A percentile compares a stretch with the other conserved stretches of the same genome.
Conservation (phyloP, 257 asterid genomes). For the Galeopsis tetrahit region DNA sequence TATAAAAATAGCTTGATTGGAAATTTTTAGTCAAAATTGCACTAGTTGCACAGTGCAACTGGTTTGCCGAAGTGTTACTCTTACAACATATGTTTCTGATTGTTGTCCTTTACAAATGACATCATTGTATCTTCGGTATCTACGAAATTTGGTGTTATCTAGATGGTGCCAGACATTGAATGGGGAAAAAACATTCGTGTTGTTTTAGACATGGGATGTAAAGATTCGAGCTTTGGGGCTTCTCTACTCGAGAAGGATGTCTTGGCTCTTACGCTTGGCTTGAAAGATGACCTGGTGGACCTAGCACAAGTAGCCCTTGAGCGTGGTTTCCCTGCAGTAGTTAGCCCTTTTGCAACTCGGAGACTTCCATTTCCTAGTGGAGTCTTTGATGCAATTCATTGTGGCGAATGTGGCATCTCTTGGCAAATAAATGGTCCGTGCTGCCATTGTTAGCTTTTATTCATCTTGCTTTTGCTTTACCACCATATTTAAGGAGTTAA, state of each 20-base stretch:
- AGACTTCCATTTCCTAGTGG: slow-evolving; percentile 96
- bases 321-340: slow-evolving; percentile 91
- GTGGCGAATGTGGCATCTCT: slow-evolving; percentile 73
- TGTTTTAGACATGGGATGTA: slow-evolving; percentile 86
- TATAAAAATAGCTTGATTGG: too few relatives aligned
- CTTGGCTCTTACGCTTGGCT: slow-evolving; percentile 75
- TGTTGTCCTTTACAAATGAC: slow-evolving; percentile 19
- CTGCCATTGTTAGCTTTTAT: slow-evolving; percentile 28
- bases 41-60: too few relatives aligned
- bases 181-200: slow-evolving; percentile 94
- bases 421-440: slow-evolving; percentile 89
- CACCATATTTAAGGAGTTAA: too few relatives aligned
- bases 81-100: slow-evolving; percentile 17
- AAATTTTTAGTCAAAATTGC: too few relatives aligned
- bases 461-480: slow-evolving; percentile 14
- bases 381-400: slow-evolving; percentile 87
- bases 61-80: too few relatives aligned
- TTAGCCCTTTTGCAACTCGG: slow-evolving; percentile 71
- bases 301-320: slow-evolving; percentile 87
- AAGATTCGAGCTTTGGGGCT: slow-evolving; percentile 82
- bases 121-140: slow-evolving; percentile 27
- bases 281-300: slow-evolving; percentile 87
- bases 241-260: slow-evolving; percentile 77
- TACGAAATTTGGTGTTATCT: slow-evolving; percentile 39
- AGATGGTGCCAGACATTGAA: slow-evolving; percentile 98